A percentile compares a stretch with the other conserved stretches of the same genome.
Conservation (phyloP, 768 basidiomycete genomes). For the Cystobasidium onofrii region DNA sequence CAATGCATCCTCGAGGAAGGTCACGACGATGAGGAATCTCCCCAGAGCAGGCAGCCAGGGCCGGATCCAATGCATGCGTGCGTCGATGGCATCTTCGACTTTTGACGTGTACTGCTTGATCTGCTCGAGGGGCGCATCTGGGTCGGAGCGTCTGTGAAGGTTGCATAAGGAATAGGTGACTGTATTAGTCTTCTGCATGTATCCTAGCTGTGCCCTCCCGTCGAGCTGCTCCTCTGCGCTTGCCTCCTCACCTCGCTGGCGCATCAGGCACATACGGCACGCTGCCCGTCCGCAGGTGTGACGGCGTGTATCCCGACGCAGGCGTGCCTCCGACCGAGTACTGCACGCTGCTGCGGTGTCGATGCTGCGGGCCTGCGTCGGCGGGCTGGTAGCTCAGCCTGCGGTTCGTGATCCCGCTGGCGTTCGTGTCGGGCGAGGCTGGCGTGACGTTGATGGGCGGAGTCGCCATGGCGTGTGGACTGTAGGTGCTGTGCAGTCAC, state of each 20-base stretch:
- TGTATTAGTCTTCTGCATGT: not conserved
- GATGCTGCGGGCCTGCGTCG: constrained; percentile 2
- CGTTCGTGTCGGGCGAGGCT: constrained; percentile 12
- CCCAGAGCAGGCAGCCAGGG: constrained; percentile 91
- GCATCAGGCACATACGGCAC: constrained; percentile 31
- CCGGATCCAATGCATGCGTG: constrained; percentile 82
- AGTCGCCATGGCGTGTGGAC: constrained; percentile 6
- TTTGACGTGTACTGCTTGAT: constrained; percentile 43
- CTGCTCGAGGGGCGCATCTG: constrained; percentile 37
- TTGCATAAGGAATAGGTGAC: not conserved
- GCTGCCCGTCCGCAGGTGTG: constrained; percentile 19
- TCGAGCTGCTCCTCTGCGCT: too few relatives aligned
- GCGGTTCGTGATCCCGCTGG: constrained; percentile 19
- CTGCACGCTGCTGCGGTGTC: constrained; percentile 5
- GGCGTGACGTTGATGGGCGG: constrained; percentile 28
- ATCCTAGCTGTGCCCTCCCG: too few relatives aligned
- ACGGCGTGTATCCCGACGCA: constrained; percentile 1
- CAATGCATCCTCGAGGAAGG: constrained; percentile 93
- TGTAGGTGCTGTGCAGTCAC: not conserved
- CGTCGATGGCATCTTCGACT: constrained; percentile 83
- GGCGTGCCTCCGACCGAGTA: not conserved
- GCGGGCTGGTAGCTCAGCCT: constrained; percentile 29
- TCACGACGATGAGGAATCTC: constrained; percentile 93
- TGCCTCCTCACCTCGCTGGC: constrained; percentile 11
- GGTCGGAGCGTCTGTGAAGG: constrained; percentile 18